Evolutionary conservation across 2,329 filamentous ascomycete genomes (phyloP).

Genomic region (Byssoonygena ceratinophila): DNA sequence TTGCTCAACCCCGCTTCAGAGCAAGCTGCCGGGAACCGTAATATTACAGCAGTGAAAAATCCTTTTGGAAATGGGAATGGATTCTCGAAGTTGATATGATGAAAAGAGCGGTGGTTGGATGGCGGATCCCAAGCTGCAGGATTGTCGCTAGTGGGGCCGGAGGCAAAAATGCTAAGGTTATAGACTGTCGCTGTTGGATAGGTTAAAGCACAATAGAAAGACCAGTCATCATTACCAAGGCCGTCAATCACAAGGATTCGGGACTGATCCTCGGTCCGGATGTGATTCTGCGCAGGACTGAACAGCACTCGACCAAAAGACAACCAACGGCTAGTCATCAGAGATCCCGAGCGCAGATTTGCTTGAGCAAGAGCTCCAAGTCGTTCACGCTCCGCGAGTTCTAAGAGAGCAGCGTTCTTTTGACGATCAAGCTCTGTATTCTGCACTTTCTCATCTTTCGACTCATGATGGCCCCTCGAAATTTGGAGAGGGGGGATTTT

Average conservation of each 20-base stretch:
- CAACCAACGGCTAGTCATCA: slow-evolving; percentile 43
- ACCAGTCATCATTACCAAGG: slow-evolving; percentile 44
- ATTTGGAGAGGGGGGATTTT: neutral
- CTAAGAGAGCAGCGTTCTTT: slow-evolving; percentile 28
- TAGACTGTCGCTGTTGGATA: slow-evolving; percentile 39
- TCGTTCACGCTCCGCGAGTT: slow-evolving; percentile 35
- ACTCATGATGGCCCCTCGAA: slow-evolving; percentile 8
- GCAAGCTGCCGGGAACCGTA: slow-evolving; percentile 39
- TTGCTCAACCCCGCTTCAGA: slow-evolving; percentile 36
- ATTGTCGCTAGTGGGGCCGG: slow-evolving; percentile 26
- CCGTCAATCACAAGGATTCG: slow-evolving; percentile 42
- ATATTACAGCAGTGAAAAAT: slow-evolving; percentile 38
- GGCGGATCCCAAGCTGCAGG: slow-evolving; percentile 37
- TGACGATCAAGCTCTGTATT: slow-evolving; percentile 25
- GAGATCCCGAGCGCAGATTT: slow-evolving; percentile 40
- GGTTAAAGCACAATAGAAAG: slow-evolving; percentile 42
- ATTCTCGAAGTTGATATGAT: slow-evolving; percentile 32
- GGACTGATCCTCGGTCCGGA: slow-evolving; percentile 32
- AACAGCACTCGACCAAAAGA: slow-evolving; percentile 43
- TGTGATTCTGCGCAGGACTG: slow-evolving; percentile 40
- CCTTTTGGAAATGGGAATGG: slow-evolving; percentile 39
- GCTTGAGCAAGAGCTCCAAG: slow-evolving; percentile 34
- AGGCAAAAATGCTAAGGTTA: slow-evolving; percentile 31
- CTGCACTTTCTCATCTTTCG: neutral
- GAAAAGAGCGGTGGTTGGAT: slow-evolving; percentile 35